Percentiles rank a stretch among this genome's conserved stretches.
phyloP scores from a whole-genome alignment of 768 basidiomycete species.

The Mrakia blollopis region DNA sequence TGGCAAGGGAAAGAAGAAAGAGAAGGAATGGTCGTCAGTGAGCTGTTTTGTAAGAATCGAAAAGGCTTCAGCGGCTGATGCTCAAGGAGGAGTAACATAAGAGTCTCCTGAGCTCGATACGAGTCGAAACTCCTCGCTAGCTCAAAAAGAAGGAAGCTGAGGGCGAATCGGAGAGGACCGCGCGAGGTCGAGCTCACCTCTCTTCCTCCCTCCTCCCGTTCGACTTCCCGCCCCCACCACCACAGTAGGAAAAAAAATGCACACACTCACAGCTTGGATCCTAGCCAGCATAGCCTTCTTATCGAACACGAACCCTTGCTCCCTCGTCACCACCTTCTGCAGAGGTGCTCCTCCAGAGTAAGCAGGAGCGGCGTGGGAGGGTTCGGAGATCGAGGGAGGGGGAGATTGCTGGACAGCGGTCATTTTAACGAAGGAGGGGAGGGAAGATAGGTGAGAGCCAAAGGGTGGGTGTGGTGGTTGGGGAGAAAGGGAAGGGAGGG shows the following conservation, averaged over 20 bases:
- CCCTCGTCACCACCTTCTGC: not conserved
- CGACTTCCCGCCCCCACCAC: not conserved
- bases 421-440: not conserved
- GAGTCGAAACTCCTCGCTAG: too few species aligned
- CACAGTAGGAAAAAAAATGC: too few species aligned
- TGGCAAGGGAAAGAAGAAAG: not conserved
- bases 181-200: not conserved
- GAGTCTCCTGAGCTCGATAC: too few species aligned
- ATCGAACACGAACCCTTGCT: conserved; percentile 3
- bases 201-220: not conserved
- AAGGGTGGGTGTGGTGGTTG: not conserved
- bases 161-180: too few species aligned
- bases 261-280: not conserved
- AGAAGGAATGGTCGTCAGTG: not conserved
- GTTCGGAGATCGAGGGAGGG: not conserved
- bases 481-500: not conserved
- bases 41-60: too few species aligned
- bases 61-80: too few species aligned
- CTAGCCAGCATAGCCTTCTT: conserved; percentile 11
- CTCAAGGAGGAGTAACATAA: too few species aligned
- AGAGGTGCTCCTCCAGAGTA: conserved; percentile 11
- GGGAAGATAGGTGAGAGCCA: not conserved
- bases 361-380: not conserved
- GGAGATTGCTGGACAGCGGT: not conserved
- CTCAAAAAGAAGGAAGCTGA: too few species aligned